Evolutionary conservation across 2,329 filamentous ascomycete genomes (phyloP).

Genomic region (Elsinoe arachidis): DNA sequence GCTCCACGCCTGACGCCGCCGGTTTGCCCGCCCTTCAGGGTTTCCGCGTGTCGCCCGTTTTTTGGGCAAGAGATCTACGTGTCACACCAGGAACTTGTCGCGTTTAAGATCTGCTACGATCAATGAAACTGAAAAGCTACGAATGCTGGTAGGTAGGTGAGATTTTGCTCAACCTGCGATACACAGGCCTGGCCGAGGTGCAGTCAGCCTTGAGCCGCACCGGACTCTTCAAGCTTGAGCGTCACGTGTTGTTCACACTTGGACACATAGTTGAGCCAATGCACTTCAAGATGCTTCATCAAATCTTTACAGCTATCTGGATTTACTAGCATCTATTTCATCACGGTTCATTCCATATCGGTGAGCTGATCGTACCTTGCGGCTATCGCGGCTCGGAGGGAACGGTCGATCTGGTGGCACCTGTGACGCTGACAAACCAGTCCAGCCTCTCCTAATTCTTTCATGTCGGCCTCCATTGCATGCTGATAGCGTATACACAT

Average conservation of each 20-base stretch:
- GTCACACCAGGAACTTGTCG: not conserved
- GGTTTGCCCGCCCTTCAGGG: not conserved
- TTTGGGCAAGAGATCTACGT: not conserved
- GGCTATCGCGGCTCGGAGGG: not conserved
- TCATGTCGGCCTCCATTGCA: not conserved
- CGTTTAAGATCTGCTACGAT: not conserved
- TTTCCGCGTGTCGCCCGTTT: constrained; percentile 4
- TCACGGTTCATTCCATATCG: not conserved
- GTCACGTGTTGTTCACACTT: too few species aligned
- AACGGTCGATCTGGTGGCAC: not conserved
- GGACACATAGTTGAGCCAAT: too few species aligned
- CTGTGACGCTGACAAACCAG: constrained; percentile 1
- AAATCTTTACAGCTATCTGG: too few species aligned
- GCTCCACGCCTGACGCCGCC: not conserved
- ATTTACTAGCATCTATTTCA: not conserved
- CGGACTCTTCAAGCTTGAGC: too few species aligned
- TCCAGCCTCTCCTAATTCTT: not conserved
- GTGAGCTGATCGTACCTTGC: not conserved
- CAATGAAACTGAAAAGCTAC: not conserved
- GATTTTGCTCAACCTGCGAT: too few species aligned
- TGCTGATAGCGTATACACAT: not conserved
- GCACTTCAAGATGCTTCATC: too few species aligned
- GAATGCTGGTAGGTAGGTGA: not conserved
- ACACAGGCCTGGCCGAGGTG: too few species aligned
- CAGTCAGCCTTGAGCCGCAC: too few species aligned